A percentile compares a stretch with the other conserved stretches of the same genome.
phyloP scores from a whole-genome alignment of 331 rosid genomes.

The Pyrus hybrid region DNA sequence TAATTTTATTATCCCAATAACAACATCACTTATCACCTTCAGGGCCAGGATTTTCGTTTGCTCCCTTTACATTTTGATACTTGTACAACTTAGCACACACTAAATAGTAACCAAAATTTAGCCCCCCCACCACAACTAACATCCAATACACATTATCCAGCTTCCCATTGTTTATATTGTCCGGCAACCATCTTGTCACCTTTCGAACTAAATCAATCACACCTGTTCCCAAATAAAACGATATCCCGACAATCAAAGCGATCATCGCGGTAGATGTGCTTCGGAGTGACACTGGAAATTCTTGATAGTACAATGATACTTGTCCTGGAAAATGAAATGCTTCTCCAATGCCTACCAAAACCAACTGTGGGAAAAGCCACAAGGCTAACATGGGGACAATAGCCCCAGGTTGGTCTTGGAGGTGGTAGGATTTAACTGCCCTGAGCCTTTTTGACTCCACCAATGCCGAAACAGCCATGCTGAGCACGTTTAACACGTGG shows the following conservation, averaged over 20 bases:
- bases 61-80: conserved; percentile 12
- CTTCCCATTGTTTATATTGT: conserved; percentile 42
- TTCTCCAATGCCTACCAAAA: conserved; percentile 50
- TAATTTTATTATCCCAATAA: no score
- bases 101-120: conserved; percentile 22
- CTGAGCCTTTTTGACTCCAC: conserved; percentile 52
- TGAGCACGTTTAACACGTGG: conserved; percentile 29
- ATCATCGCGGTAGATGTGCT: conserved; percentile 56
- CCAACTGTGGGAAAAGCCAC: conserved; percentile 57
- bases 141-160: conserved; percentile 49
- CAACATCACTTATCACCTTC: neutral
- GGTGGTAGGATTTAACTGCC: neutral
- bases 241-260: conserved; percentile 27
- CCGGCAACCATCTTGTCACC: conserved; percentile 47
- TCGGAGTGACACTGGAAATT: conserved; percentile 38
- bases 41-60: neutral
- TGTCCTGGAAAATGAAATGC: conserved; percentile 66
- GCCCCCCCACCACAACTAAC: conserved; percentile 28
- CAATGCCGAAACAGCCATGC: conserved; percentile 36
- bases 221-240: conserved; percentile 30
- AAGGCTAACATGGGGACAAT: conserved; percentile 22
- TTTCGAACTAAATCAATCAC: conserved; percentile 29
- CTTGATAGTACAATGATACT: conserved; percentile 53
- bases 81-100: conserved; percentile 17
- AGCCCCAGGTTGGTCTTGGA: neutral